Evolutionary conservation across 2,329 filamentous ascomycete species (phyloP).

Genomic region (Decorospora gaudefroyi): DNA sequence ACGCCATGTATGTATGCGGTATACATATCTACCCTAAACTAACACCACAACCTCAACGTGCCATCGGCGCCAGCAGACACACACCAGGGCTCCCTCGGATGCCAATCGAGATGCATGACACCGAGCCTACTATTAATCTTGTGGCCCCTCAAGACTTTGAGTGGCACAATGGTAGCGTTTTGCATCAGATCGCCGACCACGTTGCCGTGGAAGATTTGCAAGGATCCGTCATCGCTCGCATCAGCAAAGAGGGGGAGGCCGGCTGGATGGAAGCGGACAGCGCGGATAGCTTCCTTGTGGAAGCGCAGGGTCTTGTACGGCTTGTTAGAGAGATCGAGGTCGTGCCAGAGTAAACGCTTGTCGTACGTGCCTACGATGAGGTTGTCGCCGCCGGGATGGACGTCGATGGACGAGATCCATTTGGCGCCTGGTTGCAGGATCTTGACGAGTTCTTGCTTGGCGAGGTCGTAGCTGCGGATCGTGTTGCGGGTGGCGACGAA

Average conservation of each 20-base stretch:
- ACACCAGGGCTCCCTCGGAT: conserved; percentile 90
- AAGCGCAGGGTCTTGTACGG: conserved; percentile 98
- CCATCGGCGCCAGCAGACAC: conserved; percentile 94
- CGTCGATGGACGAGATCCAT: conserved; percentile 91
- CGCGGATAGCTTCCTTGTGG: conserved; percentile 87
- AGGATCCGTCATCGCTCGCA: conserved; percentile 88
- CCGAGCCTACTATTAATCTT: conserved; percentile 83
- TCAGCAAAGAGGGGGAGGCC: conserved; percentile 86
- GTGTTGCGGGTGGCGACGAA: conserved; percentile 95
- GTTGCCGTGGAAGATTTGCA: conserved; percentile 97
- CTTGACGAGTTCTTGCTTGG: conserved; percentile 88
- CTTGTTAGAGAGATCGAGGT: conserved; percentile 84
- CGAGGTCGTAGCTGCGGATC: conserved; percentile 91
- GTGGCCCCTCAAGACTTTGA: conserved; percentile 92
- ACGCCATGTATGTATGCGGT: conserved; percentile 3
- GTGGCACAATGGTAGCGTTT: conserved; percentile 92
- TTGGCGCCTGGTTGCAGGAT: conserved; percentile 90
- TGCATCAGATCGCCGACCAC: conserved; percentile 94
- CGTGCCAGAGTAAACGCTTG: conserved; percentile 91
- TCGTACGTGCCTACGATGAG: conserved; percentile 94
- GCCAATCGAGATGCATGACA: conserved; percentile 95
- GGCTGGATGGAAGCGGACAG: conserved; percentile 82
- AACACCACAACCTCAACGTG: conserved; percentile 81
- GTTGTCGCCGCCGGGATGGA: conserved; percentile 93
- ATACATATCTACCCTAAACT: conserved; percentile 1